Evolutionary conservation across 331 rosid genomes (phyloP), one percentile per base, ranked within the genome.

Genomic region (Pyracantha coccinea): DNA sequence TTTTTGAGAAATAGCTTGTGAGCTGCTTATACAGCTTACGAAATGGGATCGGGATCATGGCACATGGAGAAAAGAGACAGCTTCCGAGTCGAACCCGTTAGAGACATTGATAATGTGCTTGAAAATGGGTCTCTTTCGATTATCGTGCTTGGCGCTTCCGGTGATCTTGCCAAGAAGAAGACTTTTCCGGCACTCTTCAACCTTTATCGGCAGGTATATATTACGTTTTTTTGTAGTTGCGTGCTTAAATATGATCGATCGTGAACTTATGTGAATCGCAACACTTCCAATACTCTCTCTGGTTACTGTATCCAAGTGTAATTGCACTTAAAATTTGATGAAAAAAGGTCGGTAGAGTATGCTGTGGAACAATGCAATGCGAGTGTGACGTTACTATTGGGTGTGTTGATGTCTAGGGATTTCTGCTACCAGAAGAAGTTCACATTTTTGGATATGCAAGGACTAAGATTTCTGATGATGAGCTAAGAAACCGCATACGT

Each of bases 391-490:
- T n/a, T 68, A 21, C 4, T 62, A 60, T 14, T 66, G 31, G 25
- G 20, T 74, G 63, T 55, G 52, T 69, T 82, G 16, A 76, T 77
- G 35, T 79, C 71, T 61, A 94, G 99, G 96, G 97, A 28, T 90
- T 92, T 87, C 88, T 94, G 32, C 85, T 69, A 33, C 80, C 88
- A 29, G 71, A 86, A 70, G 97, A 92, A 82, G 95, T 92, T 81
- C 86, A 82, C 85, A 90, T 94, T 73, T 94, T 94, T 86, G 99
- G 99, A 68, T 94, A 94, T 82, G 97, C 99, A 32, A 92, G 99
- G 81, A 78, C 93, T 69, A 90, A 88, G 85, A 90, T 94, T 63
- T 80, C 96, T 23, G 89, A 87, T 78, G 90, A 87, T 24, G 99
- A 94, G 47, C 85, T 94, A 75, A 86, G 97, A 86, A 78, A 74